These are phyloP conservation scores for Acidiella bohemica DNA, from an alignment of 495 filamentous ascomycete genomes.

Conservation along the genomic window DNA sequence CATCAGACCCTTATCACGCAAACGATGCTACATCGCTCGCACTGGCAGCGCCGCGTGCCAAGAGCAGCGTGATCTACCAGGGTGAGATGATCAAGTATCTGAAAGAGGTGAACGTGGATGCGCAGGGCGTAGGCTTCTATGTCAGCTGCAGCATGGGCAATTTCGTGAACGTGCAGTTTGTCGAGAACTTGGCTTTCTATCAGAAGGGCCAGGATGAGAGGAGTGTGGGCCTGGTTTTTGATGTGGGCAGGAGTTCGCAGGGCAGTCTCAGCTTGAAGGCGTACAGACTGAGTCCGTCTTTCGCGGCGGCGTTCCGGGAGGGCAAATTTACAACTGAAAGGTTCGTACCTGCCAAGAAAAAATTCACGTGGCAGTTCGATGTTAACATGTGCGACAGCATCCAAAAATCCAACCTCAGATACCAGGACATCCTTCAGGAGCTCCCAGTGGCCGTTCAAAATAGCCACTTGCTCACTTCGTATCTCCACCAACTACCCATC, in stretches of 20 bases:
- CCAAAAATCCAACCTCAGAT: slow-evolving; percentile 80
- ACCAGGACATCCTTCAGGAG: slow-evolving; percentile 88
- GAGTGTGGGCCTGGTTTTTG: slow-evolving; percentile 89
- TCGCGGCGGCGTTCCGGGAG: slow-evolving; percentile 91
- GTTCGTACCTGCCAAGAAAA: no score
- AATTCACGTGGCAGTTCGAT: no score
- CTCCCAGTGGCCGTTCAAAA: slow-evolving; percentile 89
- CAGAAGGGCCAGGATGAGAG: slow-evolving; percentile 85
- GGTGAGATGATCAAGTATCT: slow-evolving; percentile 95
- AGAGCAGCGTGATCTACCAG: slow-evolving; percentile 79
- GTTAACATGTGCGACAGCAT: no score
- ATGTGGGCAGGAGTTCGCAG: slow-evolving; percentile 84
- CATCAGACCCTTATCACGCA: slow-evolving; percentile 43
- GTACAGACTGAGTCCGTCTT: slow-evolving; percentile 73
- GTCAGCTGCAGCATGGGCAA: slow-evolving; percentile 97
- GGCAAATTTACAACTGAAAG: slow-evolving; percentile 91
- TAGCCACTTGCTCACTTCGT: slow-evolving; percentile 88
- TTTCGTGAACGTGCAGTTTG: slow-evolving; percentile 84
- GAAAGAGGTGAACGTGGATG: slow-evolving; percentile 94
- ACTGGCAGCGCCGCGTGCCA: slow-evolving; percentile 78
- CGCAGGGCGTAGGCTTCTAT: slow-evolving; percentile 97
- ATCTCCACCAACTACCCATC: slow-evolving; percentile 74
- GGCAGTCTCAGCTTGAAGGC: slow-evolving; percentile 81
- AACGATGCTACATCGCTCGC: slow-evolving; percentile 55
- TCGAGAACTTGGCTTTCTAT: slow-evolving; percentile 97